Percentiles rank a stretch among this genome's conserved stretches.
These are phyloP conservation scores for Echium plantagineum DNA, from an alignment of 257 asterid genomes.

Conservation along the genomic window DNA sequence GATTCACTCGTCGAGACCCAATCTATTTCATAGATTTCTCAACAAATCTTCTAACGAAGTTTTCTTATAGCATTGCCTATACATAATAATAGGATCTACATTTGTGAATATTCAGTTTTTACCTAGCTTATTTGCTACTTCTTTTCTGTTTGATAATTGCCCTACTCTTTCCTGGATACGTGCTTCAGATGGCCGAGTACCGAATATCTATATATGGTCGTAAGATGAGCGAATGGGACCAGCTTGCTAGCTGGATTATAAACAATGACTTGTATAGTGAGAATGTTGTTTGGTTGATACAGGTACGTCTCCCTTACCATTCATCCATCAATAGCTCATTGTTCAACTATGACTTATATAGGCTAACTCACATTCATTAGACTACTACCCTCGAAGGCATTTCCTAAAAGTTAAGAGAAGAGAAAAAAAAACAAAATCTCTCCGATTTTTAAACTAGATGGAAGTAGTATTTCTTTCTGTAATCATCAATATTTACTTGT, in stretches of 20 bases:
- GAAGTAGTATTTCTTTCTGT: background rate
- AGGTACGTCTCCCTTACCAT: conserved; percentile 32
- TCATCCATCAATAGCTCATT: background rate
- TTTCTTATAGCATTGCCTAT: too few relatives aligned
- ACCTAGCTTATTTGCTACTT: background rate
- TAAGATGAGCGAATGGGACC: conserved; percentile 98
- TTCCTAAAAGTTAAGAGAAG: too few relatives aligned
- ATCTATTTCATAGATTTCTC: too few relatives aligned
- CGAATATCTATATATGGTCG: conserved; percentile 89
- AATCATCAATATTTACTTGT: background rate
- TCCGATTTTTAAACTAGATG: background rate
- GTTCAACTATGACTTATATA: background rate
- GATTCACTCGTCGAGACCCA: too few relatives aligned
- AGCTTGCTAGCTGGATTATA: conserved; percentile 94
- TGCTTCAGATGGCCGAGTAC: conserved; percentile 91
- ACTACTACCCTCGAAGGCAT: too few relatives aligned
- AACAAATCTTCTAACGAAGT: too few relatives aligned
- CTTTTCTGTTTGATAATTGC: conserved; percentile 3
- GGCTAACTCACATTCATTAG: too few relatives aligned
- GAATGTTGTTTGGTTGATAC: conserved; percentile 98
- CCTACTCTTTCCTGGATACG: conserved; percentile 13
- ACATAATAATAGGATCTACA: background rate
- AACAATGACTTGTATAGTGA: conserved; percentile 79
- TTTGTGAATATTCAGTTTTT: background rate
- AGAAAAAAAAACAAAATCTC: too few relatives aligned